A percentile compares a stretch with the other conserved stretches of the same genome.
Evolutionary conservation across 2,329 filamentous ascomycete genomes (phyloP).

Genomic region (Phialemoniopsis sp.): DNA sequence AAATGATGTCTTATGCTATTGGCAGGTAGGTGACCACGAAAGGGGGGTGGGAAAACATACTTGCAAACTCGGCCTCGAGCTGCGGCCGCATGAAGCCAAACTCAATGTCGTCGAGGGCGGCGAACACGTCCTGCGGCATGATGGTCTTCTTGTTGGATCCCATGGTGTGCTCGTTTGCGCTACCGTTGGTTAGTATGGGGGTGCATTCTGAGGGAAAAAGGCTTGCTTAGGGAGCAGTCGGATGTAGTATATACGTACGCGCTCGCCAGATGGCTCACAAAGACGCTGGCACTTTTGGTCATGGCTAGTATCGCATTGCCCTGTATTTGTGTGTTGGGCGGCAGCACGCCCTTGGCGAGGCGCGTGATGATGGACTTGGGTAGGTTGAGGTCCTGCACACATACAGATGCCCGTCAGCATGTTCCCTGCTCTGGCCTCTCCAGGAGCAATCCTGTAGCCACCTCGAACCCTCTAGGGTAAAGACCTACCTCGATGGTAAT

Average conservation of each 20-base stretch:
- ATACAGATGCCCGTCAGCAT: too few relatives aligned
- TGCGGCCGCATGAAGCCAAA: constrained; percentile 66
- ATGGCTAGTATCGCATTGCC: constrained; percentile 76
- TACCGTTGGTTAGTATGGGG: constrained; percentile 22
- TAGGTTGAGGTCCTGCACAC: constrained; percentile 62
- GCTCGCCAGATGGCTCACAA: constrained; percentile 74
- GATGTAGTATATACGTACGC: constrained; percentile 48
- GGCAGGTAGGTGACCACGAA: too few relatives aligned
- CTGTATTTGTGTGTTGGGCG: constrained; percentile 78
- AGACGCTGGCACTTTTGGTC: constrained; percentile 78
- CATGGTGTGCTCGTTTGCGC: constrained; percentile 69
- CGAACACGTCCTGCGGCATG: constrained; percentile 69
- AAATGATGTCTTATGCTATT: too few relatives aligned
- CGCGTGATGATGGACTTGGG: constrained; percentile 79
- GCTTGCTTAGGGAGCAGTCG: too few relatives aligned
- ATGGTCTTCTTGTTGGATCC: constrained; percentile 73
- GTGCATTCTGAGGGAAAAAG: neutral
- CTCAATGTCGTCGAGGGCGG: constrained; percentile 72
- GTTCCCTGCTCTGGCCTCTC: too few relatives aligned
- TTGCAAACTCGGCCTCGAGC: constrained; percentile 72
- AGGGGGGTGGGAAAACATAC: constrained; percentile 50
- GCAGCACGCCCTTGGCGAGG: constrained; percentile 74
- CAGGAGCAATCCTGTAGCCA: too few relatives aligned
- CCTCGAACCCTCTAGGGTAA: too few relatives aligned
- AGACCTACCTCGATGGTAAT: constrained; percentile 50